Evolutionary conservation across 1,139 yeast species (phyloP).

Genomic region (Zygoascus meyerae): DNA sequence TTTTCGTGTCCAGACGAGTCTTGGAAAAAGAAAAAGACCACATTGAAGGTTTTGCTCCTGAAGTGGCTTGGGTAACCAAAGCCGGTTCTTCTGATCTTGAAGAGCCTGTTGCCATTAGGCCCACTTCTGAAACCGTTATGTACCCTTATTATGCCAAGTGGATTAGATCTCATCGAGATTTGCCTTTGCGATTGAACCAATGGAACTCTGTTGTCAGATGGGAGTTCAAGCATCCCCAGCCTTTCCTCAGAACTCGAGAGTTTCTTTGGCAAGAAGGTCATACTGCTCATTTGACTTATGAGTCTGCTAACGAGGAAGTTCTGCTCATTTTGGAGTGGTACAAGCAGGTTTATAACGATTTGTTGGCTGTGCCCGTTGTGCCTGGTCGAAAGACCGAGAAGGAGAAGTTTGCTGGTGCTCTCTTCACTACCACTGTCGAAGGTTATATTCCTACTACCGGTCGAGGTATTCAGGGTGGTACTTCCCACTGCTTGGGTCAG

Average conservation of each 20-base stretch:
- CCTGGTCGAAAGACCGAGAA: constrained; percentile 95
- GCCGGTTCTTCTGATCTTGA: constrained; percentile 94
- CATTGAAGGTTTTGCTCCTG: constrained; percentile 98
- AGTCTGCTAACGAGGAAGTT: constrained; percentile 80
- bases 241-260: constrained; percentile 97
- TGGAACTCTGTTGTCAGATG: constrained; percentile 99
- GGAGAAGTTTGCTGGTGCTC: constrained; percentile 98
- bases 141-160: constrained; percentile 98
- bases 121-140: constrained; percentile 99
- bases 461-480: constrained; percentile 99
- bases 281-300: constrained; percentile 84
- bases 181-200: constrained; percentile 93
- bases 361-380: constrained; percentile 95
- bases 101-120: constrained; percentile 98
- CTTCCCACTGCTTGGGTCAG: constrained; percentile 96
- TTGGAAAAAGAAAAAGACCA: constrained; percentile 98
- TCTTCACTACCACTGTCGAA: constrained; percentile 90
- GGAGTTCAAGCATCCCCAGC: constrained; percentile 99
- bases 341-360: constrained; percentile 76
- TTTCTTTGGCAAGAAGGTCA: constrained; percentile 99
- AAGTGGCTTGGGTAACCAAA: constrained; percentile 98
- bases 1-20: constrained; percentile 91
- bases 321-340: constrained; percentile 80
- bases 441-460: constrained; percentile 98
- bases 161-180: constrained; percentile 97